Evolutionary conservation across 2,329 filamentous ascomycete genomes (phyloP), one percentile per base, ranked within the genome.

Genomic region (Aspergillus jensenii): DNA sequence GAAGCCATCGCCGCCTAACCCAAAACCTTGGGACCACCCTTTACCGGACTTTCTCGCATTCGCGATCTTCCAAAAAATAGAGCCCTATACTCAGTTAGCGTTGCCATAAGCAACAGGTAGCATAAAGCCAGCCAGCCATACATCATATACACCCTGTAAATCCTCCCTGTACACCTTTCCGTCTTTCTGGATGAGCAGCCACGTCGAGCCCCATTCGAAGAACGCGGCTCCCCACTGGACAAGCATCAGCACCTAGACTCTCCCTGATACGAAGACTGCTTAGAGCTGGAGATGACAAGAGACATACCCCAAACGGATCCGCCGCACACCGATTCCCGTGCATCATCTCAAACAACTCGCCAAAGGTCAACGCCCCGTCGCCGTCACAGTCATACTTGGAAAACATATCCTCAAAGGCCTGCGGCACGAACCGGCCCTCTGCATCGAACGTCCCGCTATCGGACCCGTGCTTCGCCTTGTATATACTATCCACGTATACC

Each of bases 371-470:
- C 1, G 74, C 74, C 15, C 76, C 71, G 65, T 77, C 69, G 61
- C 73, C 35, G 27, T 70, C 61, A 41, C 68, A 39, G 55, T 76
- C 74, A 62, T 80, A 81, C 61, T 81, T 81, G 1, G 70, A 61
- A 58, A 82, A 81, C 27, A 81, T 68, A 40, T 81, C 78, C 66
- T 82, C 79, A 54, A 81, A 80, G 14, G 73, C 68, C 65, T 80
- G 76, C 37, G 78, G 78, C 3, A 76, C 63, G 61, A 79, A 81
- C 1, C 78, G 68, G 0, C 79, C 79, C 52, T 81, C 78, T 4
- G 68, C 66, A 59, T 81, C 79, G 56, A 75, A 81, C 8, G 73
- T 75, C 35, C 73, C 71, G 19, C 67, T 74, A 52, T 79, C 77
- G 6, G 58, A 59, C 15, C 58, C 58, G 7, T 59, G 51, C 44